These are phyloP conservation scores for Talaromyces sp. DNA, from an alignment of 2,329 filamentous ascomycete species.

Conservation along the genomic window DNA sequence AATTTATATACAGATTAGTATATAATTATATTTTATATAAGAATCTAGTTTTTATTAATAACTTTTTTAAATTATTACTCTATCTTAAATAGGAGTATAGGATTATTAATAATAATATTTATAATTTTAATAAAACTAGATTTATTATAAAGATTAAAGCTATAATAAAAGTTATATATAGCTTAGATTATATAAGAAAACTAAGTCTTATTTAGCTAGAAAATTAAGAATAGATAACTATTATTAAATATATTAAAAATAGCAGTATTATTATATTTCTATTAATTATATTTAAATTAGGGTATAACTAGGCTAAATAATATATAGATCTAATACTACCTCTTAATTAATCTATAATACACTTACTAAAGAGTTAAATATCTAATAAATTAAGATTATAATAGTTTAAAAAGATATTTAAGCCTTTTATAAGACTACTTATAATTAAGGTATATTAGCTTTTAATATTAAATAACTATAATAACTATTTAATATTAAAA, in stretches of 20 bases:
- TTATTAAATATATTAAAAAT: not conserved
- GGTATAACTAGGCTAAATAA: conserved; percentile 1
- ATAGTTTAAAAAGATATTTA: conserved; percentile 7
- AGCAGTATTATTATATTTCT: not conserved
- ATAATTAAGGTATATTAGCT: not conserved
- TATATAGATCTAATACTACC: not conserved
- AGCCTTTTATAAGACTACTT: not conserved
- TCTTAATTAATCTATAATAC: not conserved
- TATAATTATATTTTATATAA: not conserved
- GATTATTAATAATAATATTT: not conserved
- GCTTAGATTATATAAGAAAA: not conserved
- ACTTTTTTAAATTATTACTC: not conserved
- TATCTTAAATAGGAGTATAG: not conserved
- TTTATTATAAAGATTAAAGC: not conserved
- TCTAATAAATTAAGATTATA: not conserved
- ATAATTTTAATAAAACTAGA: not conserved
- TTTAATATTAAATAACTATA: not conserved
- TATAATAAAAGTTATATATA: not conserved
- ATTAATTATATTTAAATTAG: conserved; percentile 12
- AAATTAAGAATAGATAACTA: not conserved
- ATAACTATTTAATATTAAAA: not conserved
- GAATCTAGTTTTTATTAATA: not conserved
- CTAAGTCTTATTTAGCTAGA: not conserved
- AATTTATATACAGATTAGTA: not conserved
- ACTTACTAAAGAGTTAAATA: not conserved